Conservation (phyloP, 2,329 filamentous ascomycete genomes). For the Pestalotiopsis sp. region DNA sequence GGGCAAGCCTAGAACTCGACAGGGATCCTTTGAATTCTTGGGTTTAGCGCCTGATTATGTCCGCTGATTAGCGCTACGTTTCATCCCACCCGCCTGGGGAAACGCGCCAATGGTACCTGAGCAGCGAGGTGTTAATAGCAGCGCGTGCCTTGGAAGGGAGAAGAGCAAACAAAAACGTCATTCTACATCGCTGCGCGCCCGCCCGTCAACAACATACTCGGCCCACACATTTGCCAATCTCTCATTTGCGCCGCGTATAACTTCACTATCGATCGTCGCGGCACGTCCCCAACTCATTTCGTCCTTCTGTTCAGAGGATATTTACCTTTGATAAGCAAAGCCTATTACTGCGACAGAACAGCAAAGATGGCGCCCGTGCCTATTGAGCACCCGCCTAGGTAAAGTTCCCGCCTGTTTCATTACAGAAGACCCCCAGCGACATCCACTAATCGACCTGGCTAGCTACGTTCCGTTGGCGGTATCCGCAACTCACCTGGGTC, state of each 20-base stretch:
- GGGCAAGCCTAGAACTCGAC: background rate
- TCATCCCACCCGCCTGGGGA: background rate
- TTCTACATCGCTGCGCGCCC: conserved; percentile 2
- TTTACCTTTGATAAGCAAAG: background rate
- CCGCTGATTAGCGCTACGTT: conserved; percentile 1
- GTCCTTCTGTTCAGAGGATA: background rate
- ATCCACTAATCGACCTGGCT: conserved; percentile 3
- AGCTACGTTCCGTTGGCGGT: conserved; percentile 34
- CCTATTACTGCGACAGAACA: conserved; percentile 1
- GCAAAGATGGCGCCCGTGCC: conserved; percentile 30
- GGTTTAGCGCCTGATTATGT: background rate
- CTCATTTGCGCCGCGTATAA: background rate
- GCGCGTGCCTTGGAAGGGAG: background rate
- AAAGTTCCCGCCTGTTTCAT: conserved; percentile 7
- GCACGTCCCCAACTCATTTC: background rate
- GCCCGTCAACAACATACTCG: background rate
- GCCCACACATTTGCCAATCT: background rate
- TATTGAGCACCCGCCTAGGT: conserved; percentile 29
- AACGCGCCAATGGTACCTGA: background rate
- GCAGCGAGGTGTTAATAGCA: background rate
- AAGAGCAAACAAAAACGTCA: conserved; percentile 1
- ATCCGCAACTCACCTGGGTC: conserved; percentile 27
- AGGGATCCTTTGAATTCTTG: background rate
- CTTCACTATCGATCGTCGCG: background rate
- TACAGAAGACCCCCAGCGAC: background rate